Evolutionary conservation across 2,329 filamentous ascomycete species (phyloP).

Genomic region (Ambrosiella beaveri): DNA sequence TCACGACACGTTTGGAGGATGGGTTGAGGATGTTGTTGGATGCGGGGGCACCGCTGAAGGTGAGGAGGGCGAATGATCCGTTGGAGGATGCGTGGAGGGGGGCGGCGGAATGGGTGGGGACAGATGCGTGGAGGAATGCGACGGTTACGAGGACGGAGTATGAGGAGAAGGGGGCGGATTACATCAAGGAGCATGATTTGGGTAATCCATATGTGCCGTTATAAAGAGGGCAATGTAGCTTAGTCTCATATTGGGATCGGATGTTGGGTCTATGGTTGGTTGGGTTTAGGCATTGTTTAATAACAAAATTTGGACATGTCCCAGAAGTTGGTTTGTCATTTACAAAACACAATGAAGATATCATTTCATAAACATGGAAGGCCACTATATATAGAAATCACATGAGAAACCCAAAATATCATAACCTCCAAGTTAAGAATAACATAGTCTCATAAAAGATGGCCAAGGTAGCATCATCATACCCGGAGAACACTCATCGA

Average conservation of each 20-base stretch:
- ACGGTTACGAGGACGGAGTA: conserved; percentile 71
- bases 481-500: background rate
- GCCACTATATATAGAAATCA: too few relatives aligned
- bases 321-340: too few relatives aligned
- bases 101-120: conserved; percentile 67
- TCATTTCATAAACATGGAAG: too few relatives aligned
- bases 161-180: conserved; percentile 79
- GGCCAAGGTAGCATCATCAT: background rate
- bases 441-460: too few relatives aligned
- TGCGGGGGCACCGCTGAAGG: conserved; percentile 44
- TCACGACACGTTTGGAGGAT: conserved; percentile 61
- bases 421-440: too few relatives aligned
- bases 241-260: background rate
- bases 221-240: background rate
- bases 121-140: conserved; percentile 39
- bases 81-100: conserved; percentile 85
- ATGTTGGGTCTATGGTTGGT: background rate
- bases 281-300: background rate
- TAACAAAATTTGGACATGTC: too few relatives aligned
- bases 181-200: conserved; percentile 67
- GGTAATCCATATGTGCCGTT: conserved; percentile 37
- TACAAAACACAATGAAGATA: too few relatives aligned
- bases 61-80: conserved; percentile 59
- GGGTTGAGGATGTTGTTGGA: conserved; percentile 61
- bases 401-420: too few relatives aligned